Conservation (phyloP, 192 early-diverging fungal species). For the Dissophora ornata region DNA sequence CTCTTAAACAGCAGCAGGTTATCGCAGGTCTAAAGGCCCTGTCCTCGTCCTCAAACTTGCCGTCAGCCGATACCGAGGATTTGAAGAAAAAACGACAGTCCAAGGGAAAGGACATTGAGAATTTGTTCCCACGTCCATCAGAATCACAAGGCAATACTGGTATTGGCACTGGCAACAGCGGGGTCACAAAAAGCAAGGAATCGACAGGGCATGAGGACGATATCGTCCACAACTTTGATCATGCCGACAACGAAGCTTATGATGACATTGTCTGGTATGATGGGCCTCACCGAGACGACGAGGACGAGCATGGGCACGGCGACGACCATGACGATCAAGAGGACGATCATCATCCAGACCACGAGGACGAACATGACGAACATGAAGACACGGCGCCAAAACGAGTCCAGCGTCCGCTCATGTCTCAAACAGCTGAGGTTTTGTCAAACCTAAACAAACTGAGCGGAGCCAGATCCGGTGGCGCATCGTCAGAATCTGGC, state of each 20-base stretch:
- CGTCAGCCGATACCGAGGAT: background rate
- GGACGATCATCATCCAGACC: constrained; percentile 13
- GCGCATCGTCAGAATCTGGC: background rate
- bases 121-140: background rate
- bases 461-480: background rate
- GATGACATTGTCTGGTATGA: constrained; percentile 47
- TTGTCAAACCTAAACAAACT: constrained; percentile 7
- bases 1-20: constrained; percentile 1
- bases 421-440: background rate
- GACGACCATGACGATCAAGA: constrained; percentile 5
- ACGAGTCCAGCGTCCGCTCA: background rate
- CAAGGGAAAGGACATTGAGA: constrained; percentile 26
- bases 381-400: background rate
- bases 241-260: constrained; percentile 46
- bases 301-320: constrained; percentile 32
- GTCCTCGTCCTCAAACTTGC: background rate
- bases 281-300: constrained; percentile 44
- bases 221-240: constrained; percentile 44
- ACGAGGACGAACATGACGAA: constrained; percentile 21
- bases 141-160: too few relatives aligned
- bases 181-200: background rate
- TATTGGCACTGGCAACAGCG: too few relatives aligned
- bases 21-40: constrained; percentile 3
- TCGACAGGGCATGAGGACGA: constrained; percentile 13
- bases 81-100: constrained; percentile 8